These are phyloP conservation scores for Thermomucor indicae-seudaticae DNA, from an alignment of 371 early-diverging fungal genomes.

Conservation along the genomic window DNA sequence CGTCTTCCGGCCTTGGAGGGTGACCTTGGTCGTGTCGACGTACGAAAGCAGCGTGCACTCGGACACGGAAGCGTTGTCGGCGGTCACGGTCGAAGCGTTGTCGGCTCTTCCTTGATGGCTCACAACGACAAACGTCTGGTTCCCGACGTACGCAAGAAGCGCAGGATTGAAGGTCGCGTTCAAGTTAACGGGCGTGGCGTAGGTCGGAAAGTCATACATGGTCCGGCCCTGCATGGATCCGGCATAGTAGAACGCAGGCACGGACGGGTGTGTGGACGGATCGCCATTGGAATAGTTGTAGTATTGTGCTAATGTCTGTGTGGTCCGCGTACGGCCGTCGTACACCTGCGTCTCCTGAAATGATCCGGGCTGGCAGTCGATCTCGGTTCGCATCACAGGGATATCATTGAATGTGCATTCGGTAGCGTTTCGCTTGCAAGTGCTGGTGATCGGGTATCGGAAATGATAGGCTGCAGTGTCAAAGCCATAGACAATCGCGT, in stretches of 20 bases:
- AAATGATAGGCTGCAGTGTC: background rate
- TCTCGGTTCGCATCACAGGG: background rate
- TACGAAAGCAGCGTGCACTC: conserved; percentile 7
- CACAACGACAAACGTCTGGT: conserved; percentile 11
- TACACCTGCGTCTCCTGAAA: conserved; percentile 5
- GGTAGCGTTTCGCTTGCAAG: background rate
- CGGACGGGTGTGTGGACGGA: background rate
- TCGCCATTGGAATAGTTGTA: background rate
- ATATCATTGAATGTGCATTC: background rate
- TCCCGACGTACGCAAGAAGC: conserved; percentile 4
- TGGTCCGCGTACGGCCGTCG: conserved; percentile 1
- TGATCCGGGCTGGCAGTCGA: conserved; percentile 4
- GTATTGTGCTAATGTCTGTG: conserved; percentile 5
- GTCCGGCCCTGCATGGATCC: conserved; percentile 16
- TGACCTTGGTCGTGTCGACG: conserved; percentile 2
- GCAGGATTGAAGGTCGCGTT: background rate
- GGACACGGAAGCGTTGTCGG: background rate
- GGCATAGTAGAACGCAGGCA: conserved; percentile 7
- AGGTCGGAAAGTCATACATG: conserved; percentile 3
- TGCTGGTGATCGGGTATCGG: background rate
- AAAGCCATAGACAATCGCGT: background rate
- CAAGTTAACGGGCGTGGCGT: background rate
- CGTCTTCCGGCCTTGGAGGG: background rate
- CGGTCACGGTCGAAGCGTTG: background rate
- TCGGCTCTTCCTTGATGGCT: background rate